A percentile compares a stretch with the other conserved stretches of the same genome.
phyloP scores from a whole-genome alignment of 148 eudicot genomes.

The Nyssa sinensis region DNA sequence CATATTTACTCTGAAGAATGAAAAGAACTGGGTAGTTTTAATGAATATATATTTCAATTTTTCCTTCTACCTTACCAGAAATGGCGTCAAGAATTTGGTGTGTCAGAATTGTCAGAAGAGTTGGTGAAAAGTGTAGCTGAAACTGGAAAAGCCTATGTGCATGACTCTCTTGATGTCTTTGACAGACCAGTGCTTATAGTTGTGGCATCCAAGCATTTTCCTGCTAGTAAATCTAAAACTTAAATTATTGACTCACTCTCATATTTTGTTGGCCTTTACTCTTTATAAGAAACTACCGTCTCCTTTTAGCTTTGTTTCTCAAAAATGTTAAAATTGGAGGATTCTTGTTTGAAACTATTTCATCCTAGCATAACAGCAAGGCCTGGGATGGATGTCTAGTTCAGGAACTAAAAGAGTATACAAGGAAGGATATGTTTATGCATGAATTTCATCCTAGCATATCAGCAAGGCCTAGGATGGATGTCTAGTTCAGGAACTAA shows the following conservation, averaged over 20 bases:
- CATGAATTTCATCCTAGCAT: not conserved
- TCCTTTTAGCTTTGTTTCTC: not conserved
- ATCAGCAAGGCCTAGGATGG: not conserved
- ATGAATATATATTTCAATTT: not conserved
- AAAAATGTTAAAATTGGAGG: not conserved
- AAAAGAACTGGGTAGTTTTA: not conserved
- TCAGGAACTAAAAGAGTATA: not conserved
- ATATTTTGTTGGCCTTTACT: not conserved
- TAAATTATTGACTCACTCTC: not conserved
- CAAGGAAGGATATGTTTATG: conserved; percentile 4
- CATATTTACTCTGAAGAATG: not conserved
- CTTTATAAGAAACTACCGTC: not conserved
- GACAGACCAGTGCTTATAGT: conserved; percentile 84
- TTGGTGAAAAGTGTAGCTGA: conserved; percentile 54
- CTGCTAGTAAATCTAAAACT: conserved; percentile 46
- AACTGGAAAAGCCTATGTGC: conserved; percentile 81
- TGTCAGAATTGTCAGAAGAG: conserved; percentile 73
- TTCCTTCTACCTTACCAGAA: conserved; percentile 43
- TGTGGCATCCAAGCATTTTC: conserved; percentile 72
- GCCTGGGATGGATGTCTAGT: too few relatives aligned
- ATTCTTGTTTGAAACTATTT: conserved; percentile 5
- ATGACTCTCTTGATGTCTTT: conserved; percentile 63
- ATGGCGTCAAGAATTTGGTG: conserved; percentile 91
- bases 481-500: too few relatives aligned
- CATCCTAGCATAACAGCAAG: not conserved